These are phyloP conservation scores for Pochonia chlamydosporia DNA, from an alignment of 2,329 filamentous ascomycete genomes.

Conservation along the genomic window DNA sequence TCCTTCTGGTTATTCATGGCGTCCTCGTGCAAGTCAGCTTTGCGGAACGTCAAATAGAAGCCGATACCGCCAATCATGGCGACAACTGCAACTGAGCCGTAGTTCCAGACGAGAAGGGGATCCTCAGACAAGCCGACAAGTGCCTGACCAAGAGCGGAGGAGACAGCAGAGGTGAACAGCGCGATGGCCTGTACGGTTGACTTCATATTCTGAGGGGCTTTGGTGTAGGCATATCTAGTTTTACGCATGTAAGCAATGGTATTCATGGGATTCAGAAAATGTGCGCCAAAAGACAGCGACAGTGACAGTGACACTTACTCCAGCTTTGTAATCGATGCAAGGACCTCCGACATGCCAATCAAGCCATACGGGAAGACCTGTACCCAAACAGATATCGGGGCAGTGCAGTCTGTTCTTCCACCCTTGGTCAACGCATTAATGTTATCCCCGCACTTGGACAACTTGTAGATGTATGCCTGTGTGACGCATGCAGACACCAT, in stretches of 20 bases:
- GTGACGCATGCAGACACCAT: slow-evolving; percentile 51
- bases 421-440: slow-evolving; percentile 23
- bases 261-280: no score
- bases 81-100: slow-evolving; percentile 59
- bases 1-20: slow-evolving; percentile 12
- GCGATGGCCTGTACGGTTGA: slow-evolving; percentile 63
- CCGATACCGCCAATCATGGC: slow-evolving; percentile 54
- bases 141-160: slow-evolving; percentile 61
- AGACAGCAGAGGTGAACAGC: slow-evolving; percentile 64
- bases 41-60: slow-evolving; percentile 62
- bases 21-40: slow-evolving; percentile 60
- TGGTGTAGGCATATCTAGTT: slow-evolving; percentile 60
- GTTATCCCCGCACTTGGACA: slow-evolving; percentile 49
- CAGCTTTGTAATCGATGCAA: slow-evolving; percentile 49
- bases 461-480: slow-evolving; percentile 58
- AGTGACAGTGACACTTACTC: no score
- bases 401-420: slow-evolving; percentile 32
- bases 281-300: no score
- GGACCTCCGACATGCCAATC: slow-evolving; percentile 43
- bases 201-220: slow-evolving; percentile 71
- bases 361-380: slow-evolving; percentile 46
- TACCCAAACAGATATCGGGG: slow-evolving; percentile 58
- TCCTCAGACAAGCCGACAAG: slow-evolving; percentile 40
- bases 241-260: no score
- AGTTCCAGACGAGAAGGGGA: slow-evolving; percentile 70